Evolutionary conservation across 345 rosid genomes (phyloP), one percentile per base, ranked within the genome.

Genomic region (Euphorbia peplus): DNA sequence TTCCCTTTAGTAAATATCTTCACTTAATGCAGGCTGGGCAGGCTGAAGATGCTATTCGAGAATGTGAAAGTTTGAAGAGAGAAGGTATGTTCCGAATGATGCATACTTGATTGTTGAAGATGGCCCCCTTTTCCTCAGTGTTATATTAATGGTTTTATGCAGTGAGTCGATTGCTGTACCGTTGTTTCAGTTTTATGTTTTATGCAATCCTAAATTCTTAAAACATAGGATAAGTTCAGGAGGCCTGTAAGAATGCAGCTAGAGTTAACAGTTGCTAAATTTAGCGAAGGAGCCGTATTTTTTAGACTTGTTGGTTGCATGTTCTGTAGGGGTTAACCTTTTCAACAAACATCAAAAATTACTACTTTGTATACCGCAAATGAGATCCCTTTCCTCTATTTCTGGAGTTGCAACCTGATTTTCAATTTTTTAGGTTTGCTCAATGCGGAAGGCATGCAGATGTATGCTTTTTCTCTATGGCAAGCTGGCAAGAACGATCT

Each of bases 401-500:
- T 8, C 60, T 41, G 46, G 37, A 57, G 52, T 25, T 73, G 37
- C 69, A 12, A 52, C 44, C 15, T 68, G 41, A 69, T 66, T 59
- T 60, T 61, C 61, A 30, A 66, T 64, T 37, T 29, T 79, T 26
- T 67, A 93, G 93, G 96, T 75, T 71, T 81, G 82, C 95, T 91
- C 67, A 91, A 88, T 67, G 80, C 76, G 0, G 85, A 85, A 84
- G 84, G 85, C 37, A 80, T 91, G 79, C 96, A 91, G 75, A 74
- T 91, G 72, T 88, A 91, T 83, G 95, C 96, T 68, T 74, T 85
- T 73, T 88, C 91, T 70, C 71, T 95, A 63, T 95, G 97, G 95
- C 74, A 87, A 83, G 84, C 83, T 80, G 97, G 95, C 69, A 83
- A 85, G 67, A 75, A 80, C 66, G 90, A 87, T 65, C 71, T 60